Evolutionary conservation across 805 yeast species (phyloP).

Genomic region (Candida methanosorbosa): DNA sequence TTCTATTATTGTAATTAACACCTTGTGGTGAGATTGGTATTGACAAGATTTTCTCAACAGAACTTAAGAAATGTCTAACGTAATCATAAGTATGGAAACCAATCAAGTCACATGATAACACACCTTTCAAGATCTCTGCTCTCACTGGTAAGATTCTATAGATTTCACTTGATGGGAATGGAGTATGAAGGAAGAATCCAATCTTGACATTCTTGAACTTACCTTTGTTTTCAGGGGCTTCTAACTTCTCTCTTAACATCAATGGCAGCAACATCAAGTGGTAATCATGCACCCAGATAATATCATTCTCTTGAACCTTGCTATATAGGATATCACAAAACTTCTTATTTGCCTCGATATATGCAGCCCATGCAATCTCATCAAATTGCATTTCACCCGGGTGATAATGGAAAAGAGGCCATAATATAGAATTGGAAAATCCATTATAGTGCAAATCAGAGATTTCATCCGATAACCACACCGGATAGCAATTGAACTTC

Average conservation of each 20-base stretch:
- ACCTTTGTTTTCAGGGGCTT: conserved; percentile 26
- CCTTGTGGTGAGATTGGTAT: conserved; percentile 88
- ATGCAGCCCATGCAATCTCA: conserved; percentile 97
- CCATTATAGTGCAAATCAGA: conserved; percentile 98
- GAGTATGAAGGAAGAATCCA: conserved; percentile 95
- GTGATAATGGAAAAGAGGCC: conserved; percentile 98
- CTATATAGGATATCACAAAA: conserved; percentile 71
- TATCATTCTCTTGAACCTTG: conserved; percentile 70
- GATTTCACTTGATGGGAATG: conserved; percentile 95
- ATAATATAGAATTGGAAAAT: conserved; percentile 84
- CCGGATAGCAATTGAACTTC: conserved; percentile 85
- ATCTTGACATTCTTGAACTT: conserved; percentile 50
- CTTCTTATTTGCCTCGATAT: conserved; percentile 79
- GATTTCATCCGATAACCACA: conserved; percentile 76
- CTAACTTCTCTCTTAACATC: conserved; percentile 62
- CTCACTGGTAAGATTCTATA: conserved; percentile 94
- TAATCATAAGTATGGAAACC: conserved; percentile 99
- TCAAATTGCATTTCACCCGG: conserved; percentile 99
- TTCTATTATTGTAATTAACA: conserved; percentile 65
- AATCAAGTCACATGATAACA: conserved; percentile 84
- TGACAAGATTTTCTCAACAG: conserved; percentile 77
- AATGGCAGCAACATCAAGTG: conserved; percentile 93
- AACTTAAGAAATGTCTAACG: conserved; percentile 88
- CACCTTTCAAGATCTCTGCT: conserved; percentile 85
- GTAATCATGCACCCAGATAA: conserved; percentile 97